These are phyloP conservation scores for Pseudomicrostroma phylloplanum DNA, from an alignment of 1,284 basidiomycete genomes.

Conservation along the genomic window DNA sequence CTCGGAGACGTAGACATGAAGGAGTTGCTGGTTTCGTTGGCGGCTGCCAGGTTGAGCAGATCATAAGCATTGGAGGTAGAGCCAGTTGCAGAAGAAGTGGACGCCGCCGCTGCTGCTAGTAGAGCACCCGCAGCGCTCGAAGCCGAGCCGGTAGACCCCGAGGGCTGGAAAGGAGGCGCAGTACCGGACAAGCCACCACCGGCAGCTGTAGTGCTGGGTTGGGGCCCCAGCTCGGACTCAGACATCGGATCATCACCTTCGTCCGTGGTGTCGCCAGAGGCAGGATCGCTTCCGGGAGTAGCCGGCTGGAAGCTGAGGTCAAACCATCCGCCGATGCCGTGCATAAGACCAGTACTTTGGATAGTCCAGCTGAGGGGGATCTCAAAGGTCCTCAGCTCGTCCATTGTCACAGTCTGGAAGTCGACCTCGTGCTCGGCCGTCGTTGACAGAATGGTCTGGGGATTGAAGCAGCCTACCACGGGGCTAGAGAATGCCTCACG, in stretches of 20 bases:
- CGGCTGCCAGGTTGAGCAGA: not conserved
- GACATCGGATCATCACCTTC: slow-evolving; percentile 18
- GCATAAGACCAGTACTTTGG: slow-evolving; percentile 20
- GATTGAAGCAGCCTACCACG: slow-evolving; percentile 41
- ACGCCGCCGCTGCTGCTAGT: not conserved
- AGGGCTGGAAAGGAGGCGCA: slow-evolving; percentile 5
- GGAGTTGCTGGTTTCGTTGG: slow-evolving; percentile 1
- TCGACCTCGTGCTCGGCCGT: slow-evolving; percentile 38
- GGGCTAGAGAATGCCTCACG: slow-evolving; percentile 38
- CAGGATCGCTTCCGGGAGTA: not conserved
- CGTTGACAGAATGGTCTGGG: slow-evolving; percentile 32
- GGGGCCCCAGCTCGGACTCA: slow-evolving; percentile 11
- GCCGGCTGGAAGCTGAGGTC: slow-evolving; percentile 40
- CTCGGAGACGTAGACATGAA: slow-evolving; percentile 46
- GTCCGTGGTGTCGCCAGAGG: slow-evolving; percentile 5
- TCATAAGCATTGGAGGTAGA: not conserved
- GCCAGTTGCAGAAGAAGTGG: not conserved
- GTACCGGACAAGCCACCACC: slow-evolving; percentile 15
- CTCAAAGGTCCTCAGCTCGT: slow-evolving; percentile 33
- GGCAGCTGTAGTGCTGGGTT: slow-evolving; percentile 15
- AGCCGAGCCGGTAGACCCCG: not conserved
- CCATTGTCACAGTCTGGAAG: slow-evolving; percentile 32
- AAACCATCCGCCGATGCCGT: slow-evolving; percentile 46
- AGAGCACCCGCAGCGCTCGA: slow-evolving; percentile 5
- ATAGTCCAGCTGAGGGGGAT: slow-evolving; percentile 39